Base-by-base conservation (phyloP, 495 filamentous ascomycete species). In the Astrocystis sublimbata region DNA sequence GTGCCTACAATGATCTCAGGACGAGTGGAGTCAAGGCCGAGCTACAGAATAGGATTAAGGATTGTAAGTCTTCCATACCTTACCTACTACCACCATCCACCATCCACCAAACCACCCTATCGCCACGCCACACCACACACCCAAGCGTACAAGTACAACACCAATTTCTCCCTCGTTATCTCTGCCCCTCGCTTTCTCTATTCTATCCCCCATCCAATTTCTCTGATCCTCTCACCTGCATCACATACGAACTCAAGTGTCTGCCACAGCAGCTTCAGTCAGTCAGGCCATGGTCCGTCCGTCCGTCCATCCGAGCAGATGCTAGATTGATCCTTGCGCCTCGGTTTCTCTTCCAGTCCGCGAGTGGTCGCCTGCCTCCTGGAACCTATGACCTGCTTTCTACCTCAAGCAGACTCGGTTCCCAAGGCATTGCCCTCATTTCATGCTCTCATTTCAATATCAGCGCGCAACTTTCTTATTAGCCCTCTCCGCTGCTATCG, bases 21-120 rank as follows among this genome's bases (percentile, higher is more conserved):
- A 86, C 90, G 40, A 89, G 85, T 28, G 94, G 94, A 8, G 85
- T 91, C 61, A 98, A 98, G 76, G 80, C 85, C 28, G 81, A 88
- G 19, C 76, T 98, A 42, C 92, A 96, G 72, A 73, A 75, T 26
- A 88, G 93, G 61, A 87, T 97, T 49, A 85, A 88, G 62, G 71
- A 83, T 28, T 84, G 94, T 97, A 78, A 73, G 90, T 86, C 23
- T 7, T 5, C 40, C 21, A 45, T 5, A 43, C 15, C 33, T 40
- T 36, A 12, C 38, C 40, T 3, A 24, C 4, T 33, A 26, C 23
- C 40, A 19, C 21, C 19, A 33, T 21, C 54, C 40, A 17, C 24
- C 38, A 2, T 10, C 21, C 30, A 9, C 24, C 10, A 6, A 33
- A 19, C 1, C 26, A 15, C 50, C 17, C n/a, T n/a, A n/a, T n/a